phyloP scores from a whole-genome alignment of 768 basidiomycete species.

The Auricularia auricula-judae region DNA sequence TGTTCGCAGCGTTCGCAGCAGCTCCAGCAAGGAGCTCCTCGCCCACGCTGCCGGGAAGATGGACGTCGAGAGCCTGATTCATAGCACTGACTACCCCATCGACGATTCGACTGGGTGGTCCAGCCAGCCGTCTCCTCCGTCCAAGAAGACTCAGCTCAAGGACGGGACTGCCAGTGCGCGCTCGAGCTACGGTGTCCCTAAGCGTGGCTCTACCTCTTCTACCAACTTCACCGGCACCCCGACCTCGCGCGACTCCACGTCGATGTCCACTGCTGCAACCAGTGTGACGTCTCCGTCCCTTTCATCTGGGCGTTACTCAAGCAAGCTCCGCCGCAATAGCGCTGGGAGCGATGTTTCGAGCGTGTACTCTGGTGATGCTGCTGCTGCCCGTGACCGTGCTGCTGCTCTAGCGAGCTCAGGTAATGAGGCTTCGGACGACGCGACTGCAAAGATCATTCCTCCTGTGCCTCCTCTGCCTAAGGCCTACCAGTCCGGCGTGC shows the following conservation, averaged over 20 bases:
- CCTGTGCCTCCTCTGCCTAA: conserved; percentile 91
- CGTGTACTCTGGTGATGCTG: conserved; percentile 54
- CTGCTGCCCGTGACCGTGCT: conserved; percentile 55
- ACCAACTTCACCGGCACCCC: conserved; percentile 75
- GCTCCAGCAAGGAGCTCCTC: conserved; percentile 18
- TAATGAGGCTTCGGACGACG: conserved; percentile 30
- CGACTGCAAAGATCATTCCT: conserved; percentile 62
- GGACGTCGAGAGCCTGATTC: conserved; percentile 35
- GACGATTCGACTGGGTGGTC: conserved; percentile 1
- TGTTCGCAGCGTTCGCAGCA: conserved; percentile 14
- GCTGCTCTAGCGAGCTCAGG: conserved; percentile 43
- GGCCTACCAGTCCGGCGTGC: conserved; percentile 61
- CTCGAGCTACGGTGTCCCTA: conserved; percentile 61
- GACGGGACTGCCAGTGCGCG: conserved; percentile 28
- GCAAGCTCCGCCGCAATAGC: conserved; percentile 66
- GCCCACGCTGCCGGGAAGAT: conserved; percentile 28
- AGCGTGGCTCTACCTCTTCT: conserved; percentile 83
- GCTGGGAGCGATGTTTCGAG: conserved; percentile 78
- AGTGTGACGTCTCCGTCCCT: conserved; percentile 53
- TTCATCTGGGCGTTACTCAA: conserved; percentile 63
- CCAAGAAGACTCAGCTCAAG: conserved; percentile 7
- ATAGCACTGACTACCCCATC: conserved; percentile 4
- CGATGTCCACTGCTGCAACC: conserved; percentile 58
- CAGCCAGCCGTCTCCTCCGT: conserved; percentile 4
- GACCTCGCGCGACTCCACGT: conserved; percentile 76